Evolutionary conservation across 225 moss, liverwort and hornwort genomes (phyloP).

Genomic region (Asterella californica): DNA sequence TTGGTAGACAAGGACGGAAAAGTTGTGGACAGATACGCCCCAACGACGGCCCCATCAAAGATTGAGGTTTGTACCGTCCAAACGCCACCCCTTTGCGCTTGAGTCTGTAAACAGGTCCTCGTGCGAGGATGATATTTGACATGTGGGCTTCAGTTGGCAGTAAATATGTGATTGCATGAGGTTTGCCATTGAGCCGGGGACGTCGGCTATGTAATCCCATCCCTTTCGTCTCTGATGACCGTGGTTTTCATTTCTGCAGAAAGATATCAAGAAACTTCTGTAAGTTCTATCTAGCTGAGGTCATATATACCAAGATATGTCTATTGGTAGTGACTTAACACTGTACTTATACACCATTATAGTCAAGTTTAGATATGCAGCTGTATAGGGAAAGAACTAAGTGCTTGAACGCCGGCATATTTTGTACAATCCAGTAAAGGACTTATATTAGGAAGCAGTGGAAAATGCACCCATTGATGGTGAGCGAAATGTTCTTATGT

Average conservation of each 20-base stretch:
- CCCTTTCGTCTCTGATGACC: too few species aligned
- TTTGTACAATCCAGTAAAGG: too few species aligned
- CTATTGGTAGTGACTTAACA: neutral
- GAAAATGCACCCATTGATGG: too few species aligned
- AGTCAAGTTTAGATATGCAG: neutral
- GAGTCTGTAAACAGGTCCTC: neutral
- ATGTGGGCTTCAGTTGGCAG: neutral
- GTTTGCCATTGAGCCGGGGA: neutral
- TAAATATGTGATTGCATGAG: neutral
- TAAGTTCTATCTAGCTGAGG: neutral
- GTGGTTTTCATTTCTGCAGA: slow-evolving; percentile 21
- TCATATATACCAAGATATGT: neutral
- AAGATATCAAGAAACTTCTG: slow-evolving; percentile 41
- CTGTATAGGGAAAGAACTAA: too few species aligned
- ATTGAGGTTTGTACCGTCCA: slow-evolving; percentile 55
- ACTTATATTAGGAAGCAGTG: too few species aligned
- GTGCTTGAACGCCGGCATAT: too few species aligned
- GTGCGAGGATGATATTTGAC: neutral
- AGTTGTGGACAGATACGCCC: slow-evolving; percentile 85
- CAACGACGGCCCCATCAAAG: slow-evolving; percentile 70
- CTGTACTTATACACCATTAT: neutral
- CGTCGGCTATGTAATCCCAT: neutral
- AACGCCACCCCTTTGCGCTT: neutral
- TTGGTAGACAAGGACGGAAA: slow-evolving; percentile 84
- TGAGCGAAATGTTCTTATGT: too few species aligned